Percentiles rank a stretch among this genome's conserved stretches.
Evolutionary conservation across 169 alveolate species (phyloP).

Genomic region (Cryptosporidium muris): DNA sequence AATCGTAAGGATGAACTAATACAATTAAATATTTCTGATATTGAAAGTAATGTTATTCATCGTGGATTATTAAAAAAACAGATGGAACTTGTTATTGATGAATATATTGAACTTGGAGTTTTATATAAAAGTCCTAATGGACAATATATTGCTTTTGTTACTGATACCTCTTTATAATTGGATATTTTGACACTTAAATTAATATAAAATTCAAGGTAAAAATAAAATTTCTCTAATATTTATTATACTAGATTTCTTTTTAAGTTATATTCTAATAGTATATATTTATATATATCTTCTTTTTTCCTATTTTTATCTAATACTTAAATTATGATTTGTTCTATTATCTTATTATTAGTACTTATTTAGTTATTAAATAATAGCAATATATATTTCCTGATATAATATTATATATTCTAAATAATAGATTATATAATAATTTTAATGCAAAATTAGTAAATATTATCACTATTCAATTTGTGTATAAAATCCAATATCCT

Average conservation of each 20-base stretch:
- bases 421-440: neutral
- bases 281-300: too few species aligned
- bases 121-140: conserved; percentile 74
- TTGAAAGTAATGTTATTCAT: conserved; percentile 34
- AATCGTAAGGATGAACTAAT: conserved; percentile 74
- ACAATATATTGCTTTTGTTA: conserved; percentile 61
- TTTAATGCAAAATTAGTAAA: neutral
- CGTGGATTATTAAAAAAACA: conserved; percentile 52
- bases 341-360: too few species aligned
- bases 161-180: conserved; percentile 8
- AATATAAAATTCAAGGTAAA: too few species aligned
- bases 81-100: conserved; percentile 76
- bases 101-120: conserved; percentile 81
- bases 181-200: neutral
- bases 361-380: too few species aligned
- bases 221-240: too few species aligned
- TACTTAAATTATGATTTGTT: too few species aligned
- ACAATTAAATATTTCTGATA: conserved; percentile 73
- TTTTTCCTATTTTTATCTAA: too few species aligned
- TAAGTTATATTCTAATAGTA: too few species aligned
- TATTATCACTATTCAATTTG: conserved; percentile 1
- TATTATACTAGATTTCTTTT: too few species aligned
- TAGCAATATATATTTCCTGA: too few species aligned
- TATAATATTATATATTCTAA: too few species aligned
- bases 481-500: conserved; percentile 21